Percentiles rank a stretch among this genome's conserved stretches.
phyloP scores from a whole-genome alignment of 2,329 filamentous ascomycete species.

The Cordyceps cicadae region DNA sequence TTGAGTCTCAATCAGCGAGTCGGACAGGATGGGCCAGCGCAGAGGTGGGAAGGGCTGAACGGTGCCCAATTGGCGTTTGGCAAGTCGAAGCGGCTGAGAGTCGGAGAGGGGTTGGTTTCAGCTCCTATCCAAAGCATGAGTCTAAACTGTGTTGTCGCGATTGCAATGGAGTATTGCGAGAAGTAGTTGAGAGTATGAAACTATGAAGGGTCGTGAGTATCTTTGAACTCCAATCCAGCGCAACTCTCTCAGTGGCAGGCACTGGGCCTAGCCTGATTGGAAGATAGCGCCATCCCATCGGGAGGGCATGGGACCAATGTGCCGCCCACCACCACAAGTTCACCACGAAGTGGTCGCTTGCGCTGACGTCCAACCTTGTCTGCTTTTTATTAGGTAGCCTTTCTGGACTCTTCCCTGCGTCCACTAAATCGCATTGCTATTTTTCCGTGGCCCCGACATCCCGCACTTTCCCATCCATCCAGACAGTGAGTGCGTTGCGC shows the following conservation, averaged over 20 bases:
- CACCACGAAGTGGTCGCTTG: too few relatives aligned
- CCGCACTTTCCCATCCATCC: conserved; percentile 1
- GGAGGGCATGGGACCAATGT: background rate
- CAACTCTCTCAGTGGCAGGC: background rate
- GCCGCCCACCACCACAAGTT: background rate
- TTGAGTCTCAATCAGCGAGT: background rate
- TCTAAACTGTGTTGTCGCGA: background rate
- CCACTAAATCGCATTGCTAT: conserved; percentile 1
- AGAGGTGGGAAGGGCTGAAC: background rate
- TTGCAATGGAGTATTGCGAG: background rate
- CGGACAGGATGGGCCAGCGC: background rate
- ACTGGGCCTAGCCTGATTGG: conserved; percentile 8
- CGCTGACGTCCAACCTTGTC: background rate
- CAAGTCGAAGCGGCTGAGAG: background rate
- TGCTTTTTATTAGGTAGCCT: too few relatives aligned
- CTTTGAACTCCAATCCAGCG: background rate
- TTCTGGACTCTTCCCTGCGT: too few relatives aligned
- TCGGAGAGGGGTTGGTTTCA: too few relatives aligned
- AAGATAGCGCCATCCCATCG: conserved; percentile 1
- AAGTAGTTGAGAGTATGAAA: background rate
- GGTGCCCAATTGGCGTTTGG: background rate
- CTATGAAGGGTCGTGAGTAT: background rate
- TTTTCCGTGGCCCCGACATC: conserved; percentile 8
- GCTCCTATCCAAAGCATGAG: background rate
- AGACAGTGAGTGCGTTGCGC: background rate